Conservation (phyloP, 2,329 filamentous ascomycete genomes). For the Chrysoporthe austroafricana region DNA sequence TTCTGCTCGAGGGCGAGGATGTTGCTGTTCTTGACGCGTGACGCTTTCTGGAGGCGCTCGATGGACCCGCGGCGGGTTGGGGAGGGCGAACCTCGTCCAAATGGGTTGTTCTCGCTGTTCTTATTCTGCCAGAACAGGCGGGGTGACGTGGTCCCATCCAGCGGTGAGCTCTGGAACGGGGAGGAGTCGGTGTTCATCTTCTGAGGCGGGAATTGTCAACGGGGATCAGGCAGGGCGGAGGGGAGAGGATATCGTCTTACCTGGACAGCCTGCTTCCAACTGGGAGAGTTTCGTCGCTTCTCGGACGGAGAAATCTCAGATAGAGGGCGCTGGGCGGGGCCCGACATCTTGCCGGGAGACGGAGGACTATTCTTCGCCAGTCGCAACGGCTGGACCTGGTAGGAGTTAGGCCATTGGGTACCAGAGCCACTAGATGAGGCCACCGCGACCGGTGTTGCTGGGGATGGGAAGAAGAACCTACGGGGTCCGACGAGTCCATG, state of each 20-base stretch:
- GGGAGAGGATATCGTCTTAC: slow-evolving; percentile 52
- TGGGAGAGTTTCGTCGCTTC: slow-evolving; percentile 88
- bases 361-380: slow-evolving; percentile 75
- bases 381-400: slow-evolving; percentile 75
- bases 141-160: slow-evolving; percentile 70
- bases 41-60: slow-evolving; percentile 92
- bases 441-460: not conserved
- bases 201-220: slow-evolving; percentile 41
- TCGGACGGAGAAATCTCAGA: slow-evolving; percentile 88
- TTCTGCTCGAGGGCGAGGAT: slow-evolving; percentile 94
- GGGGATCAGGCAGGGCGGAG: slow-evolving; percentile 12
- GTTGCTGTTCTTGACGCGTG: slow-evolving; percentile 96
- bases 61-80: slow-evolving; percentile 86
- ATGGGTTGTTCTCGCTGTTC: slow-evolving; percentile 71
- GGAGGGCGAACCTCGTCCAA: slow-evolving; percentile 65
- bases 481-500: slow-evolving; percentile 25
- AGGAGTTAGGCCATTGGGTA: slow-evolving; percentile 22
- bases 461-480: slow-evolving; percentile 17
- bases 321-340: slow-evolving; percentile 71
- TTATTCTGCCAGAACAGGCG: slow-evolving; percentile 90
- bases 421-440: slow-evolving; percentile 1
- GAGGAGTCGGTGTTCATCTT: slow-evolving; percentile 78
- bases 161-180: slow-evolving; percentile 83
- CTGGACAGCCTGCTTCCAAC: slow-evolving; percentile 78
- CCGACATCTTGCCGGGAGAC: slow-evolving; percentile 65